Evolutionary conservation across 2,329 filamentous ascomycete species (phyloP).

Genomic region (Macrophomina phaseolina): DNA sequence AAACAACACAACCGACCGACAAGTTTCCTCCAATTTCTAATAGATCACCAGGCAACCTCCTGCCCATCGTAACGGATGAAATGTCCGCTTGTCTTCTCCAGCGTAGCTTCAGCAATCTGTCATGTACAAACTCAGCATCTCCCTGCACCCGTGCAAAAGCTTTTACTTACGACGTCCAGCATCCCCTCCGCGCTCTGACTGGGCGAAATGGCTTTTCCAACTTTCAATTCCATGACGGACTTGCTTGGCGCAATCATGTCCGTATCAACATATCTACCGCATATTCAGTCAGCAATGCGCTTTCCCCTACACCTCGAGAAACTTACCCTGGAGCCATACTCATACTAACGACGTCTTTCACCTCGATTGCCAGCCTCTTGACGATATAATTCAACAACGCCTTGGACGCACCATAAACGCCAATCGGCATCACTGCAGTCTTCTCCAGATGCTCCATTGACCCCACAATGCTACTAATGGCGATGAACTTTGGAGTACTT

Average conservation of each 20-base stretch:
- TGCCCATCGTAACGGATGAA: constrained; percentile 3
- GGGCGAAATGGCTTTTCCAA: neutral
- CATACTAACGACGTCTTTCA: neutral
- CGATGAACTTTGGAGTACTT: constrained; percentile 1
- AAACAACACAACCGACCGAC: too few species aligned
- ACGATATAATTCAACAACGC: constrained; percentile 1
- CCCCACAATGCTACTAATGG: neutral
- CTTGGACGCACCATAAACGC: neutral
- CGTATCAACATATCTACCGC: neutral
- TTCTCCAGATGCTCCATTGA: neutral
- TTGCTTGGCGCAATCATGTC: neutral
- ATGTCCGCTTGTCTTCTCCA: neutral
- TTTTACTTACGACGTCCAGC: neutral
- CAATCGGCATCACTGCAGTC: neutral
- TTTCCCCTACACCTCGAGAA: neutral
- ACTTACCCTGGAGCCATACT: constrained; percentile 4
- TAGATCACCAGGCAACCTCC: neutral
- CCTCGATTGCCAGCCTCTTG: constrained; percentile 2
- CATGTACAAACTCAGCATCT: neutral
- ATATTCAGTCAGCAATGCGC: neutral
- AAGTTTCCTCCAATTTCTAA: too few species aligned
- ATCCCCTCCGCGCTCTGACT: neutral
- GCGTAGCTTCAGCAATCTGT: neutral
- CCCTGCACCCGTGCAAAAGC: too few species aligned
- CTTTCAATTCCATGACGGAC: neutral